phyloP scores from a whole-genome alignment of 225 moss, liverwort and hornwort species.

The Asterella californica region DNA sequence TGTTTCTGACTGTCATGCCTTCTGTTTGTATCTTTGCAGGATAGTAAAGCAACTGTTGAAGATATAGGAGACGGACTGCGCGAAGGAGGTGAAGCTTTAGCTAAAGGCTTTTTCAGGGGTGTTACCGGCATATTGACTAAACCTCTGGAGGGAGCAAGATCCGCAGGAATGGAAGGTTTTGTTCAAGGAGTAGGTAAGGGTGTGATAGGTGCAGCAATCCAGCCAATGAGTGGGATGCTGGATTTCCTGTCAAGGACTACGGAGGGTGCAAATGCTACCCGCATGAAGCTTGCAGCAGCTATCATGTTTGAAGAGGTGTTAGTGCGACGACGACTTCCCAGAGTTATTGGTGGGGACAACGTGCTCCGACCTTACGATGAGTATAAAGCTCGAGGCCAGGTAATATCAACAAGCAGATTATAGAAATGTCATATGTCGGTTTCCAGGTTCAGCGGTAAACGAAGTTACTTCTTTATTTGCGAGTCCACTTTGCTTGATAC shows the following conservation, averaged over 20 bases:
- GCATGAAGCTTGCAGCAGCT: conserved; percentile 89
- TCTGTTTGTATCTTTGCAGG: conserved; percentile 24
- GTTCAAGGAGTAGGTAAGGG: conserved; percentile 98
- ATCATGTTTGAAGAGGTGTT: conserved; percentile 81
- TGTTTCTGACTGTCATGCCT: neutral
- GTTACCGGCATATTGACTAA: conserved; percentile 97
- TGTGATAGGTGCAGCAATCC: conserved; percentile 84
- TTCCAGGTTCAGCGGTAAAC: neutral
- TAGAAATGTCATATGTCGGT: neutral
- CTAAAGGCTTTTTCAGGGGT: conserved; percentile 92
- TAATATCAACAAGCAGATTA: conserved; percentile 11
- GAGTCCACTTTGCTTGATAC: neutral
- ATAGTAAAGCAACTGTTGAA: conserved; percentile 91
- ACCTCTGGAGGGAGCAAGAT: conserved; percentile 89
- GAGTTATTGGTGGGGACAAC: conserved; percentile 96
- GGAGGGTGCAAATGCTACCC: conserved; percentile 91
- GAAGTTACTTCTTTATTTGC: neutral
- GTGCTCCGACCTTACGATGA: conserved; percentile 85
- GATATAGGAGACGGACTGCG: conserved; percentile 94
- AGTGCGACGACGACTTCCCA: conserved; percentile 73
- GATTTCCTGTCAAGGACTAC: conserved; percentile 96
- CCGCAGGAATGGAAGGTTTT: conserved; percentile 91
- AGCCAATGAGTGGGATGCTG: conserved; percentile 89
- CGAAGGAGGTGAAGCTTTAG: conserved; percentile 95
- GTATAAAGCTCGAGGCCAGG: conserved; percentile 97